Percentiles rank a stretch among this genome's conserved stretches.
Evolutionary conservation across 108 stramenopile species (phyloP).

Genomic region (Epithemia pelagica): DNA sequence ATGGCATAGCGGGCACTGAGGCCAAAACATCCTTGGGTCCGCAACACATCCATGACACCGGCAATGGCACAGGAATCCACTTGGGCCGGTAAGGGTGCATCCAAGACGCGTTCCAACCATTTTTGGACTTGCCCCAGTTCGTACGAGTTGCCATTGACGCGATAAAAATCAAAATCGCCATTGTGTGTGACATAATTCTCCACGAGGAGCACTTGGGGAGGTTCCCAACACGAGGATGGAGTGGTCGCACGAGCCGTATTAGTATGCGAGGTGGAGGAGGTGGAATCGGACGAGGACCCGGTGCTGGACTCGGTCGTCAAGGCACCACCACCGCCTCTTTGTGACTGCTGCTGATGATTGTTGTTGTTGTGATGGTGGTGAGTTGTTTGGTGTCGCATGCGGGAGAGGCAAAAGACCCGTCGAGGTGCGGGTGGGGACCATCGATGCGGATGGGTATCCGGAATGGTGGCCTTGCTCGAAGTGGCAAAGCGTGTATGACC

Average conservation of each 20-base stretch:
- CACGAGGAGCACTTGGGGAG: constrained; percentile 11
- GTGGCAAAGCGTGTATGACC: constrained; percentile 84
- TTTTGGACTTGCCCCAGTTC: constrained; percentile 56
- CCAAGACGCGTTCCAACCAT: constrained; percentile 53
- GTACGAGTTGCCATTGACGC: constrained; percentile 49
- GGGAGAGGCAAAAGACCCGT: constrained; percentile 18
- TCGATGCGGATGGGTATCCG: constrained; percentile 75
- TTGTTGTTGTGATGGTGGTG: too few species aligned
- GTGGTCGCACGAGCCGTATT: too few species aligned
- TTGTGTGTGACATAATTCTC: constrained; percentile 80
- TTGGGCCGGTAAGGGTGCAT: constrained; percentile 35
- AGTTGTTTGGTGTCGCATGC: background rate
- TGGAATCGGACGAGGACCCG: background rate
- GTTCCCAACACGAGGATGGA: background rate
- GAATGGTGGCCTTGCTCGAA: constrained; percentile 53
- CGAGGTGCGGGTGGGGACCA: constrained; percentile 42
- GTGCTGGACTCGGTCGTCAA: background rate
- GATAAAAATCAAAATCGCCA: constrained; percentile 83
- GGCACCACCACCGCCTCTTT: too few species aligned
- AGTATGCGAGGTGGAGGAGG: too few species aligned
- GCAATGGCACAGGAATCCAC: constrained; percentile 73
- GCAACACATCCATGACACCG: constrained; percentile 62
- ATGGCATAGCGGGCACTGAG: constrained; percentile 60
- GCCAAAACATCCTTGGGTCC: constrained; percentile 65
- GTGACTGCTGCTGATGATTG: too few species aligned